These are phyloP conservation scores for Chimonanthus salicifolius DNA, from an alignment of 164 flowering plant species.

Conservation along the genomic window DNA sequence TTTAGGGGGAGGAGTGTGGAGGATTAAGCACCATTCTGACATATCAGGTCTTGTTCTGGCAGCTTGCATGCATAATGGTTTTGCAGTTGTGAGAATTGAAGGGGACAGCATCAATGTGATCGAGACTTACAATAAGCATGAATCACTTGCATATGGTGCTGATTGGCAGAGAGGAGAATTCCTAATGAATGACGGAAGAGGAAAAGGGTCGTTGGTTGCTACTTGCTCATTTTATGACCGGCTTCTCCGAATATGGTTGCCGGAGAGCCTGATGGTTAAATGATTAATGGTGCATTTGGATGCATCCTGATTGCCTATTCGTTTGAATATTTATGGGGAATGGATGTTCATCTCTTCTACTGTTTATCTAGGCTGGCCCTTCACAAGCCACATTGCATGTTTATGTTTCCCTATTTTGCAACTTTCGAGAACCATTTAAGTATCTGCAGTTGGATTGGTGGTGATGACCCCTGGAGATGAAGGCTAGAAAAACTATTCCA, in stretches of 20 bases:
- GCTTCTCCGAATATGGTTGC: conserved; percentile 75
- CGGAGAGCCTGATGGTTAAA: conserved; percentile 30
- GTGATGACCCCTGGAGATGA: too few species aligned
- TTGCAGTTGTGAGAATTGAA: conserved; percentile 46
- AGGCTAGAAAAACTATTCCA: too few species aligned
- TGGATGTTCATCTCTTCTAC: neutral
- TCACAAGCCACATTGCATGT: too few species aligned
- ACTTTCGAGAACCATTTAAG: too few species aligned
- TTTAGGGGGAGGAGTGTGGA: conserved; percentile 97
- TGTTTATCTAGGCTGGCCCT: too few species aligned
- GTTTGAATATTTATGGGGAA: neutral
- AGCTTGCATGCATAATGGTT: conserved; percentile 98
- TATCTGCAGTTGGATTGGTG: too few species aligned
- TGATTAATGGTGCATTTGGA: conserved; percentile 9
- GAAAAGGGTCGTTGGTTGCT: conserved; percentile 39
- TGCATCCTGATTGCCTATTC: neutral
- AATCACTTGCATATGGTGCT: conserved; percentile 90
- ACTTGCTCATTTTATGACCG: conserved; percentile 93
- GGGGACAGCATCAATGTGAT: conserved; percentile 37
- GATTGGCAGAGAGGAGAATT: conserved; percentile 63
- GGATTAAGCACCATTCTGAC: conserved; percentile 76
- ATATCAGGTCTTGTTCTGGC: conserved; percentile 56
- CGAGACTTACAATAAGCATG: conserved; percentile 64
- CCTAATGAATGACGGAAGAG: conserved; percentile 15
- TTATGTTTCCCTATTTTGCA: too few species aligned